Conservation (phyloP, 2,329 filamentous ascomycete species). For the Ustulina deusta region DNA sequence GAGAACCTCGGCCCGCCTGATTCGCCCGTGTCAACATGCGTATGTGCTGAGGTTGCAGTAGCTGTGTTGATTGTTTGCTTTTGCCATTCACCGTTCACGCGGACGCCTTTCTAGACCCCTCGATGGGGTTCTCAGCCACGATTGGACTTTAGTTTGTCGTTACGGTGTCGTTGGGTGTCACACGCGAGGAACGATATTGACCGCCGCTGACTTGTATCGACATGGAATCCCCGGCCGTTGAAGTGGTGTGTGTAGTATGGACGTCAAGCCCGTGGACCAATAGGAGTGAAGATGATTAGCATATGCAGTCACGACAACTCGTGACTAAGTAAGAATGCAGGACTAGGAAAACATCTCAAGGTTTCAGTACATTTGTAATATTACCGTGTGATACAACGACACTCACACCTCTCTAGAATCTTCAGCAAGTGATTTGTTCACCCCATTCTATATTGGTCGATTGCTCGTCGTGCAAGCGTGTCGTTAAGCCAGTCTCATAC, state of each 20-base stretch:
- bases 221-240: conserved; percentile 17
- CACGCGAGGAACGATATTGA: conserved; percentile 10
- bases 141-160: neutral
- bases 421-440: neutral
- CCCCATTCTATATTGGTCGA: neutral
- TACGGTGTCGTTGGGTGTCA: neutral
- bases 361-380: conserved; percentile 4
- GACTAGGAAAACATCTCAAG: neutral
- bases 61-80: conserved; percentile 14
- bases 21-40: neutral
- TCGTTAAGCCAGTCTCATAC: neutral
- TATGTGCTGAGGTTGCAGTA: conserved; percentile 6
- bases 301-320: neutral
- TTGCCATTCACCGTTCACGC: conserved; percentile 9
- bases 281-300: neutral
- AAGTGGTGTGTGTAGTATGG: neutral
- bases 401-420: neutral
- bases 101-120: neutral
- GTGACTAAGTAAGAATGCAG: conserved; percentile 5
- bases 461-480: neutral
- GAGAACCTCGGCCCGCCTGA: conserved; percentile 7
- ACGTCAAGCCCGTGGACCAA: neutral
- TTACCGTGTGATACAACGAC: neutral
- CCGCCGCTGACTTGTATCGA: conserved; percentile 7
- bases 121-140: neutral